Evolutionary conservation across 176 grass and related monocot species (phyloP), one percentile per base, ranked within the genome.

Genomic region (Oropetium thomaeum): DNA sequence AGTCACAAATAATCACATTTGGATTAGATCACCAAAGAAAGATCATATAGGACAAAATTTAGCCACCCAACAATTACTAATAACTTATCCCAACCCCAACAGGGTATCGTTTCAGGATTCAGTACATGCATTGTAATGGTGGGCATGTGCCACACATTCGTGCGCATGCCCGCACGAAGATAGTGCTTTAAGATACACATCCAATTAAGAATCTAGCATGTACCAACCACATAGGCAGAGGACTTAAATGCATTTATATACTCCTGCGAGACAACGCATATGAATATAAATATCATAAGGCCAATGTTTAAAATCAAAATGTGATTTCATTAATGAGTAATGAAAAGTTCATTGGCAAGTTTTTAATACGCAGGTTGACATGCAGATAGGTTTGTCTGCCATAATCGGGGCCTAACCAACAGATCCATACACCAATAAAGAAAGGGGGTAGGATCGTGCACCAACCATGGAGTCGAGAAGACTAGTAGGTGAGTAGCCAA

Each of bases 141-240:
- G 67, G 69, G n/a, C 80, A 83, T 62, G 68, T 83, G 80, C 75
- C 69, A 60, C 52, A 51, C 85, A 77, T 74, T 87, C 80, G 74
- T 87, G 80, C 41, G 74, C 85, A 83, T 65, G 61, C 61, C 49
- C 80, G 54, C 85, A 59, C 28, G 75, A 51, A 61, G 59, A 78
- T 67, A 73, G 67, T 78, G 85, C 74, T 82, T 33, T n/a, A 32
- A 59, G 64, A 69, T 74, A 83, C 85, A 87, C 62, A 74, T 83
- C 85, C 80, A 79, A 62, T 68, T 51, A 79, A 79, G 80, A 79
- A 83, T 87, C 85, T 87, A 87, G 68, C 69, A 87, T 60, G 29
- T 62, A 74, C 62, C 61, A 74, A 79, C 80, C 79, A 78, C 80
- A 54, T 73, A 83, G 34, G 42, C 42, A 61, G 52, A 78, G 51